Base-by-base conservation (phyloP, 495 filamentous ascomycete species). In the Lophiotrema nucula region DNA sequence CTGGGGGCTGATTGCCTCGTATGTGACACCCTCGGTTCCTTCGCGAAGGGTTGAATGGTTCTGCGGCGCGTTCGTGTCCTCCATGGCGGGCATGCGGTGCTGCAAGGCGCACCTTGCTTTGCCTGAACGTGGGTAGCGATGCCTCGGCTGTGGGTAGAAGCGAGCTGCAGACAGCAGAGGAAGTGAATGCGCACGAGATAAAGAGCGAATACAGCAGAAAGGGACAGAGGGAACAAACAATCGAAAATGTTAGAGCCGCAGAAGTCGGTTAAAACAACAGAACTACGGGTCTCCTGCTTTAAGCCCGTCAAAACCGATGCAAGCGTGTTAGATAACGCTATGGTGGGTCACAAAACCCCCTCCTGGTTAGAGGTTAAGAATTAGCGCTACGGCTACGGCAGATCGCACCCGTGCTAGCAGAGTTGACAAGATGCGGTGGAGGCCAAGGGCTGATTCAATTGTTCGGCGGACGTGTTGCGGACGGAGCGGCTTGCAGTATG, bases 1-100 rank as follows among this genome's bases (percentile, higher is more conserved):
- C 16, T 56, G 45, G 15, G 58, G 1, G 53, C 58, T 52, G 16
- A 66, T 66, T 16, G 63, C 38, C 39, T 61, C 58, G 53, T 53
- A 66, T 13, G 53, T 58, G 21, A 38, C 18, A 4, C 41, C 47
- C 8, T 48, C 38, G 27, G 53, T 54, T 1, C 55, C 47, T 22
- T 62, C 53, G 37, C 41, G 55, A 2, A 45, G 18, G 3, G 53
- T 43, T 13, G 60, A 46, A 38, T 62, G 39, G 39, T 56, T 46
- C 25, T 38, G 46, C 18, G 53, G 52, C 25, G 43, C 24, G 39
- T 59, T 41, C 11, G 52, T 46, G 26, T 47, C 37, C 37, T 48
- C 50, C 50, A 55, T 61, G 18, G 39, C 26, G 19, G 31, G 18
- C n/a, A n/a, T n/a, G n/a, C 2, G 50, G 2, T 27, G 18, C 43